These are phyloP conservation scores for Bifiguratus adelaidae DNA, from an alignment of 192 early-diverging fungal genomes.

Conservation along the genomic window DNA sequence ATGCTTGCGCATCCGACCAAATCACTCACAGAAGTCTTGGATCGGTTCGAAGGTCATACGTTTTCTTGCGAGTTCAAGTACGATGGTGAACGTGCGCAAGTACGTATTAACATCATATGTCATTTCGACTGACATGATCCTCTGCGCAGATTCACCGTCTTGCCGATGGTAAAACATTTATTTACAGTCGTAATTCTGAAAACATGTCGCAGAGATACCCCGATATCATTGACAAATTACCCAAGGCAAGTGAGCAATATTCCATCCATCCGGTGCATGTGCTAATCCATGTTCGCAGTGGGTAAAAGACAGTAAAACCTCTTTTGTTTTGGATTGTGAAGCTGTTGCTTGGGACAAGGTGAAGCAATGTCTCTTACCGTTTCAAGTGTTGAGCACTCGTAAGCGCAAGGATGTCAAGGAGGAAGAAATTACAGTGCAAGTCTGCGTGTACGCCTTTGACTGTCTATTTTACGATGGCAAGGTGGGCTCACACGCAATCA, in stretches of 20 bases:
- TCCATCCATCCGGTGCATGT: neutral
- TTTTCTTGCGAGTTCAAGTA: constrained; percentile 99
- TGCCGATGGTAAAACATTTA: constrained; percentile 58
- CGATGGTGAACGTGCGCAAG: constrained; percentile 92
- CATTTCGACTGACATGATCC: too few species aligned
- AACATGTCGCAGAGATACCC: constrained; percentile 90
- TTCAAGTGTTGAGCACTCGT: constrained; percentile 92
- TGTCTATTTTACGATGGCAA: constrained; percentile 89
- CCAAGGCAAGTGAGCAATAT: constrained; percentile 37
- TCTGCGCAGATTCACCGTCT: constrained; percentile 85
- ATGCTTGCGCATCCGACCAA: constrained; percentile 99
- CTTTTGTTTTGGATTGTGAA: constrained; percentile 97
- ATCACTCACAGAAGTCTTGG: constrained; percentile 80
- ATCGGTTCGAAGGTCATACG: constrained; percentile 81
- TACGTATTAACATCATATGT: constrained; percentile 10
- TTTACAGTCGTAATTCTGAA: constrained; percentile 95
- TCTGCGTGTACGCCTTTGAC: constrained; percentile 97
- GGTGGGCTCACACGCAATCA: constrained; percentile 24
- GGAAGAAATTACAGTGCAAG: constrained; percentile 87
- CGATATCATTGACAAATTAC: constrained; percentile 74
- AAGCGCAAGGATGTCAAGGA: constrained; percentile 92
- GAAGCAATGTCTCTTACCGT: constrained; percentile 78
- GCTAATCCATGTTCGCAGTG: constrained; percentile 10
- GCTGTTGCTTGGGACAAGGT: constrained; percentile 96
- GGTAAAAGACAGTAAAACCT: constrained; percentile 47